Evolutionary conservation across 768 basidiomycete genomes (phyloP).

Genomic region (Lentinus tigrinus): DNA sequence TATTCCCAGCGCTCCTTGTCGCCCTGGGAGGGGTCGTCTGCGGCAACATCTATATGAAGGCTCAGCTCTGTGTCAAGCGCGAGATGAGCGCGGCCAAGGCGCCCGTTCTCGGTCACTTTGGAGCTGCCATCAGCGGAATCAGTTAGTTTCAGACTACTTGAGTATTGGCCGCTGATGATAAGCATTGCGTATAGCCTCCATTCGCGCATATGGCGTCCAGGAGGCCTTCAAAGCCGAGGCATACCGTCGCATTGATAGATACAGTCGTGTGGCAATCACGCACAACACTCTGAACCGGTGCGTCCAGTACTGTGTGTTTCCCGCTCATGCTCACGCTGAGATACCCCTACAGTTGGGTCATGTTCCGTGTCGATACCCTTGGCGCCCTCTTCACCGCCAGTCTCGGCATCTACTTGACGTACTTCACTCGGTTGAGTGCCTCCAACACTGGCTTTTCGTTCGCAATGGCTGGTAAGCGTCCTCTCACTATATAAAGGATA

Average conservation of each 20-base stretch:
- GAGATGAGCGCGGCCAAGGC: slow-evolving; percentile 52
- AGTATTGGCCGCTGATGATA: no score
- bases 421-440: slow-evolving; percentile 39
- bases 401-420: slow-evolving; percentile 53
- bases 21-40: slow-evolving; percentile 39
- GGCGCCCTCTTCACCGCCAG: slow-evolving; percentile 48
- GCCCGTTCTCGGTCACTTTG: slow-evolving; percentile 52
- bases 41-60: slow-evolving; percentile 52
- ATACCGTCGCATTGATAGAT: slow-evolving; percentile 47
- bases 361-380: slow-evolving; percentile 52
- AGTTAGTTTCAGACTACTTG: slow-evolving; percentile 25
- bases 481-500: no score
- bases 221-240: slow-evolving; percentile 41
- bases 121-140: slow-evolving; percentile 50
- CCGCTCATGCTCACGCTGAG: neutral
- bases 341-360: slow-evolving; percentile 40
- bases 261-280: slow-evolving; percentile 37
- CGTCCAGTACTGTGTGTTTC: slow-evolving; percentile 13
- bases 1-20: slow-evolving; percentile 38
- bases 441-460: slow-evolving; percentile 40
- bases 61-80: slow-evolving; percentile 55
- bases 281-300: slow-evolving; percentile 49
- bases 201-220: slow-evolving; percentile 57
- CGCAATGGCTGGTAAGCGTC: slow-evolving; percentile 33
- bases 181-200: slow-evolving; percentile 33